Evolutionary conservation across 129 eudicot species (phyloP), one percentile per base, ranked within the genome.

Genomic region (Glebionis coronaria): DNA sequence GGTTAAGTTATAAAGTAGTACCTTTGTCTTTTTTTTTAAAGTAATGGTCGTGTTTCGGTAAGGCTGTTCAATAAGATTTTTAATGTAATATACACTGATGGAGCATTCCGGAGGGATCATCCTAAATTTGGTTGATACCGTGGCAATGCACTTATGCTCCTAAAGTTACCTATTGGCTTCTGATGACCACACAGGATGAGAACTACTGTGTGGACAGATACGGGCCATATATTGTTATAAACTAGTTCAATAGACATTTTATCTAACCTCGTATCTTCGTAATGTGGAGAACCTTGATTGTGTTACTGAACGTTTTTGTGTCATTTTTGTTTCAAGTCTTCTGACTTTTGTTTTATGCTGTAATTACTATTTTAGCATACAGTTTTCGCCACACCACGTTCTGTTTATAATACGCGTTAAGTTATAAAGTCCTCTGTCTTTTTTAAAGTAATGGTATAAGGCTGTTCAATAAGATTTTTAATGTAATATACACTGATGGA

Each of bases 171-270:
- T n/a, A n/a, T n/a, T n/a, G n/a, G n/a, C n/a, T n/a, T 80, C 83
- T 87, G 95, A 82, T 91, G 95, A 91, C 97, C 71, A 72, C 82
- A 77, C 85, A 82, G 79, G 60, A 79, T 65, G 59, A 91, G 97
- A 63, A 49, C 50, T 59, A 69, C 83, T 85, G 90, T 85, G 90
- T 74, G 84, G 97, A 82, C 95, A 82, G 90, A 87, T 91, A 85
- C 88, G 90, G 86, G 90, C 82, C 89, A 73, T 61, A 86, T 42
- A 86, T 78, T 66, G 40, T 46, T 28, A 67, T 46, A 14, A 16
- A 28, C 28, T 45, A 58, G 44, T 12, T 10, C n/a, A n/a, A 13
- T 14, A 45, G 13, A 11, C 53, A 28, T 18, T 46, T 63, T 20
- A 56, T 76, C 16, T 45, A 56, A 35, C 61, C 44, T 28, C 56